phyloP scores from a whole-genome alignment of 768 basidiomycete species.

The Suillus discolor region DNA sequence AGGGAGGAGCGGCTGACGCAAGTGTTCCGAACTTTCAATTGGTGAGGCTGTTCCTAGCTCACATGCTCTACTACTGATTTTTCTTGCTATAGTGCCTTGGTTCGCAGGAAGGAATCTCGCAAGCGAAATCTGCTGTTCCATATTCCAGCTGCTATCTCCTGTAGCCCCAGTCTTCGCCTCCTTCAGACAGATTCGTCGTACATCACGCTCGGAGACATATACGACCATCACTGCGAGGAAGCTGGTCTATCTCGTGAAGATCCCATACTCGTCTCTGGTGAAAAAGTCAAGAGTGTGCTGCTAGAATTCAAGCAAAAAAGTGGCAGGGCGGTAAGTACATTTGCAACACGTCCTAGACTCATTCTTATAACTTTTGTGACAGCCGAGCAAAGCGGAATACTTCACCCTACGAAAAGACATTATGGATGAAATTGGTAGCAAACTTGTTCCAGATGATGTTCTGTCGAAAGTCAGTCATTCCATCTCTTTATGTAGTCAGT shows the following conservation, averaged over 20 bases:
- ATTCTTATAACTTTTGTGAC: slow-evolving; percentile 6
- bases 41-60: slow-evolving; percentile 48
- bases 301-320: slow-evolving; percentile 55
- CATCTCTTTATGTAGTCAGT: neutral
- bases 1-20: slow-evolving; percentile 93
- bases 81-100: slow-evolving; percentile 61
- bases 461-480: slow-evolving; percentile 67
- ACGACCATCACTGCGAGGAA: slow-evolving; percentile 84
- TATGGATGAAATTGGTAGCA: slow-evolving; percentile 82
- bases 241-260: slow-evolving; percentile 82
- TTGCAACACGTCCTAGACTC: neutral
- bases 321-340: slow-evolving; percentile 39
- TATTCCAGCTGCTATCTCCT: slow-evolving; percentile 83
- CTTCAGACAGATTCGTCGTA: slow-evolving; percentile 93
- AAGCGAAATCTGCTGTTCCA: slow-evolving; percentile 93
- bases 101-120: slow-evolving; percentile 87
- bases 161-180: slow-evolving; percentile 80
- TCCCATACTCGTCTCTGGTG: slow-evolving; percentile 81
- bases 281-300: slow-evolving; percentile 76
- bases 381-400: slow-evolving; percentile 69
- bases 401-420: slow-evolving; percentile 79
- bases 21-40: slow-evolving; percentile 92
- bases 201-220: slow-evolving; percentile 89
- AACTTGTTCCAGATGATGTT: slow-evolving; percentile 89
- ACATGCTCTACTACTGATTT: slow-evolving; percentile 7